A percentile compares a stretch with the other conserved stretches of the same genome.
Evolutionary conservation across 2,329 filamentous ascomycete genomes (phyloP).

Genomic region (Trichoderma atrobrunneum): DNA sequence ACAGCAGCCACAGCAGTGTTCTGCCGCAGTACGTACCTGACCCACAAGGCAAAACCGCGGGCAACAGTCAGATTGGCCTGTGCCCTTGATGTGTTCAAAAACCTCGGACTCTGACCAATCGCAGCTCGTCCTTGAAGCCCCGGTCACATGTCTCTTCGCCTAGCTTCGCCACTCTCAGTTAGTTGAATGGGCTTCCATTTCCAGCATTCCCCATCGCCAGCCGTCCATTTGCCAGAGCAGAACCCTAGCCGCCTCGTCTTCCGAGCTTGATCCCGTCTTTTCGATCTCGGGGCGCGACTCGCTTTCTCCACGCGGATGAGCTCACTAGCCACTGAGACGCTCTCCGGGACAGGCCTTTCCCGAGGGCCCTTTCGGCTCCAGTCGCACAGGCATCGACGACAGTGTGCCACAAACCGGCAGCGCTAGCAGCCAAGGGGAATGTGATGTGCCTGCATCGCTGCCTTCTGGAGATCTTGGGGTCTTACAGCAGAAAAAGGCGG

Average conservation of each 20-base stretch:
- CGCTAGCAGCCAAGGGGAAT: constrained; percentile 3
- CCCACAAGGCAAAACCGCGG: background rate
- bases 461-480: constrained; percentile 6
- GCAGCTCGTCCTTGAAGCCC: background rate
- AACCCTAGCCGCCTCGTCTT: background rate
- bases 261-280: background rate
- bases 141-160: constrained; percentile 19
- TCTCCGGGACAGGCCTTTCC: background rate
- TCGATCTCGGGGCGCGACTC: constrained; percentile 6
- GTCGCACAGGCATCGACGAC: background rate
- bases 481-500: background rate
- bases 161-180: constrained; percentile 13
- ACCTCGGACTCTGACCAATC: constrained; percentile 9
- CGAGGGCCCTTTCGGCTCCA: background rate
- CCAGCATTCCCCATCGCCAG: background rate
- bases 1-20: background rate
- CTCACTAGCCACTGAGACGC: background rate
- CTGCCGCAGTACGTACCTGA: background rate
- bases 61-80: constrained; percentile 4
- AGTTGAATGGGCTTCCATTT: background rate
- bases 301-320: constrained; percentile 1
- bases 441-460: constrained; percentile 4
- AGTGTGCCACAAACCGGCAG: background rate
- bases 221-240: background rate
- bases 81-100: background rate